A percentile compares a stretch with the other conserved stretches of the same genome.
Conservation (phyloP, 176 grass and related monocot genomes). For the Oryza officinalis region DNA sequence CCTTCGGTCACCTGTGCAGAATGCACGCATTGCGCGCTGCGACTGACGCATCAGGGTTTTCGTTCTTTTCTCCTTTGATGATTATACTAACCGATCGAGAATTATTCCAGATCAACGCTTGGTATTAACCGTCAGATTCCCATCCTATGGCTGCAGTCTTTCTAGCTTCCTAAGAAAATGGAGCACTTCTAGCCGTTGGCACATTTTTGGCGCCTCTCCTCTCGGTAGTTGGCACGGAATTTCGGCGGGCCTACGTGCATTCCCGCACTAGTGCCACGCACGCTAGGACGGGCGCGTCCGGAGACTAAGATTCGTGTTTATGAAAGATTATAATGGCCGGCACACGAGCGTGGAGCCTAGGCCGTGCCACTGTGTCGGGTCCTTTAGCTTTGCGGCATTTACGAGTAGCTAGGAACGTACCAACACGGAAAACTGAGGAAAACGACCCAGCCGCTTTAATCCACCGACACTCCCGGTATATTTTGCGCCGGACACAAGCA, state of each 20-base stretch:
- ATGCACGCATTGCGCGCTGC: neutral
- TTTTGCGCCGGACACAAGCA: neutral
- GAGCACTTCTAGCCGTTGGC: constrained; percentile 34
- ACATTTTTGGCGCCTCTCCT: neutral
- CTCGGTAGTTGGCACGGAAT: neutral
- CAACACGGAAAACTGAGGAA: neutral
- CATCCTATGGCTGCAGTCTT: neutral
- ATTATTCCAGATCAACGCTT: neutral
- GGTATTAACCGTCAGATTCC: neutral
- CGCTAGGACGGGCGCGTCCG: neutral
- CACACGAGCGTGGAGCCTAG: constrained; percentile 11
- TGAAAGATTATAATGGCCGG: neutral
- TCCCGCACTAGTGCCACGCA: constrained; percentile 5
- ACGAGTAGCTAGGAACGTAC: neutral
- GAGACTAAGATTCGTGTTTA: constrained; percentile 8
- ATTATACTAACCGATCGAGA: neutral
- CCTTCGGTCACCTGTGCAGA: neutral
- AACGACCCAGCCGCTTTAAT: neutral
- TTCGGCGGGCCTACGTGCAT: neutral
- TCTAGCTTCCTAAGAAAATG: neutral
- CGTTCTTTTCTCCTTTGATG: neutral
- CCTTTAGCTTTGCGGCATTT: constrained; percentile 4
- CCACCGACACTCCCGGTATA: constrained; percentile 5
- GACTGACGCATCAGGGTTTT: neutral
- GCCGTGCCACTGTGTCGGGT: constrained; percentile 3